phyloP scores from a whole-genome alignment of 345 rosid species.

The Brassica cretica region DNA sequence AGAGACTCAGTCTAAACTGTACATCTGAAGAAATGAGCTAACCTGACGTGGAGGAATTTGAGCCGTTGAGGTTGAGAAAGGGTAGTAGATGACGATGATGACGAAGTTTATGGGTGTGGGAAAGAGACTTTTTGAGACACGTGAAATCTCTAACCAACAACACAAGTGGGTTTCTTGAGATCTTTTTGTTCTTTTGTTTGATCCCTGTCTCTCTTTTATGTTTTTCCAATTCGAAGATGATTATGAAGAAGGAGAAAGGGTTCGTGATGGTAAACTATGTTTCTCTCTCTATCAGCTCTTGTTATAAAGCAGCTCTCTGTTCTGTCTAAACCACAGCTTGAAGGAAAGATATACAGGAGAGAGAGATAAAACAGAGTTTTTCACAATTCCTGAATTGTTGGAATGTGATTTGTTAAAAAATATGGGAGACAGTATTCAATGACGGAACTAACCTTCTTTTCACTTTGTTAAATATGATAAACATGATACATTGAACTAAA shows the following conservation, averaged over 20 bases:
- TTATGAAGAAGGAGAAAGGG: background rate
- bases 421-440: background rate
- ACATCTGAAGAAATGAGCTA: background rate
- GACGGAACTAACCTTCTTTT: slow-evolving; percentile 15
- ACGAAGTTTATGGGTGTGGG: slow-evolving; percentile 24
- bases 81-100: slow-evolving; percentile 12
- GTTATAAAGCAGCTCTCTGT: slow-evolving; percentile 15
- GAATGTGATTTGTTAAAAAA: slow-evolving; percentile 15
- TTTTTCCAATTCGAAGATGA: background rate
- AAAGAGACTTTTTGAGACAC: slow-evolving; percentile 34
- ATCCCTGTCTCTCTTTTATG: slow-evolving; percentile 1
- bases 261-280: slow-evolving; percentile 27
- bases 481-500: background rate
- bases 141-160: slow-evolving; percentile 45
- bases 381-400: slow-evolving; percentile 6
- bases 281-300: slow-evolving; percentile 12
- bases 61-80: slow-evolving; percentile 11
- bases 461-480: background rate
- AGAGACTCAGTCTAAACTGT: background rate
- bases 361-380: slow-evolving; percentile 7
- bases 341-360: slow-evolving; percentile 12
- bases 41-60: slow-evolving; percentile 29
- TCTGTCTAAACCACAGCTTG: slow-evolving; percentile 33
- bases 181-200: slow-evolving; percentile 22
- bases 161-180: slow-evolving; percentile 43